These are phyloP conservation scores for Puccinia novopanici DNA, from an alignment of 1,284 basidiomycete species.

Conservation along the genomic window DNA sequence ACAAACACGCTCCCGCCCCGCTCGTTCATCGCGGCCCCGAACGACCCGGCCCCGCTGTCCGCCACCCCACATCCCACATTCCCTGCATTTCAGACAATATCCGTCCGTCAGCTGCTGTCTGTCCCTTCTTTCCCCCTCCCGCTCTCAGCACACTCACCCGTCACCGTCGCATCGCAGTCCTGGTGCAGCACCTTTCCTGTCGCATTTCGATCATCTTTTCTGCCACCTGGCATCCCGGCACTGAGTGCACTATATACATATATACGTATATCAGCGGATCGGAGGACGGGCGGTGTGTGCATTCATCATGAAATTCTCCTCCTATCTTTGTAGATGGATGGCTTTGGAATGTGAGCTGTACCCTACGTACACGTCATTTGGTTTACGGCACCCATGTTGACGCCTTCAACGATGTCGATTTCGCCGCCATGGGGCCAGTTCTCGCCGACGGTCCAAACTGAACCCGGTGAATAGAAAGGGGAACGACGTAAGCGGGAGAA, in stretches of 20 bases:
- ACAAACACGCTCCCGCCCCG: slow-evolving; percentile 74
- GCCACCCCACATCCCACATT: slow-evolving; percentile 71
- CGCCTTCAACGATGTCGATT: slow-evolving; percentile 74
- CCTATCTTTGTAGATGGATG: neutral
- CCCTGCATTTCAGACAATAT: slow-evolving; percentile 54
- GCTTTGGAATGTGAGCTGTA: neutral
- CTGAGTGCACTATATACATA: slow-evolving; percentile 67
- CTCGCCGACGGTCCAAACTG: slow-evolving; percentile 64
- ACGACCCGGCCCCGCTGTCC: slow-evolving; percentile 65
- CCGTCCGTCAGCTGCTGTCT: too few relatives aligned
- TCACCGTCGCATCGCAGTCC: slow-evolving; percentile 37
- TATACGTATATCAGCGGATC: slow-evolving; percentile 62
- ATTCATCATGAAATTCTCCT: too few relatives aligned
- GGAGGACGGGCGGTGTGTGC: slow-evolving; percentile 60
- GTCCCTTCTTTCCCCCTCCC: neutral
- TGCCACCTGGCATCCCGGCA: slow-evolving; percentile 65
- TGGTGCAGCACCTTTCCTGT: slow-evolving; percentile 55
- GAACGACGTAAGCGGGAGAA: neutral
- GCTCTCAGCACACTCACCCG: neutral
- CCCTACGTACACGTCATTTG: slow-evolving; percentile 31
- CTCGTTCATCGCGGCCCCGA: slow-evolving; percentile 72
- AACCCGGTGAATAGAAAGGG: neutral
- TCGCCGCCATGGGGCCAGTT: slow-evolving; percentile 73
- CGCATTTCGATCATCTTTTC: slow-evolving; percentile 61
- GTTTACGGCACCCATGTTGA: slow-evolving; percentile 61